phyloP scores from a whole-genome alignment of 345 rosid genomes.

The Lepidium didymum region DNA sequence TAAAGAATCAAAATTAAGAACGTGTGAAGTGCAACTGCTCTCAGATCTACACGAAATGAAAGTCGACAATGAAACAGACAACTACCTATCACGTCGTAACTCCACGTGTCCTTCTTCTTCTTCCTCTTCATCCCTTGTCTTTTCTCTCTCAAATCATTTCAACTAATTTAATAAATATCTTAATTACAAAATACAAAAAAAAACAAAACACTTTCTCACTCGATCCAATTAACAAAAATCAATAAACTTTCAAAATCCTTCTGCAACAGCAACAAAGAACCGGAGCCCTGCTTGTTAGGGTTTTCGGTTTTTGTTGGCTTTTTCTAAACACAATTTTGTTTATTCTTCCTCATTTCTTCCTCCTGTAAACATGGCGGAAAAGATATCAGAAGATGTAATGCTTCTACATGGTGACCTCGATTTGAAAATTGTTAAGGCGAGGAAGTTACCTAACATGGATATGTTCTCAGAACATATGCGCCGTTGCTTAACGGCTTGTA shows the following conservation, averaged over 20 bases:
- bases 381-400: conserved; percentile 12
- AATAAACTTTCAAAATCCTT: not conserved
- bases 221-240: not conserved
- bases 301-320: conserved; percentile 29
- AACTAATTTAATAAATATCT: conserved; percentile 10
- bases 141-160: conserved; percentile 21
- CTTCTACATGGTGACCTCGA: conserved; percentile 82
- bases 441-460: conserved; percentile 73
- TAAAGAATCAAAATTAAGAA: not conserved
- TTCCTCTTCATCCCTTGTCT: not conserved
- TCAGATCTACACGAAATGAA: conserved; percentile 10
- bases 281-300: conserved; percentile 28
- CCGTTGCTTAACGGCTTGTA: conserved; percentile 38
- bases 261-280: conserved; percentile 17
- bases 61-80: not conserved
- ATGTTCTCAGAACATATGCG: conserved; percentile 40
- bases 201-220: not conserved
- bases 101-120: conserved; percentile 19
- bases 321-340: too few species aligned
- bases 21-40: conserved; percentile 12
- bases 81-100: not conserved
- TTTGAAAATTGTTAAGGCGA: conserved; percentile 50
- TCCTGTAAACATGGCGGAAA: conserved; percentile 28
- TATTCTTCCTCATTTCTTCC: not conserved
- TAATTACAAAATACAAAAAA: not conserved